Evolutionary conservation across 176 grass and related monocot species (phyloP), one percentile per base, ranked within the genome.

Genomic region (Melocanna baccifera): DNA sequence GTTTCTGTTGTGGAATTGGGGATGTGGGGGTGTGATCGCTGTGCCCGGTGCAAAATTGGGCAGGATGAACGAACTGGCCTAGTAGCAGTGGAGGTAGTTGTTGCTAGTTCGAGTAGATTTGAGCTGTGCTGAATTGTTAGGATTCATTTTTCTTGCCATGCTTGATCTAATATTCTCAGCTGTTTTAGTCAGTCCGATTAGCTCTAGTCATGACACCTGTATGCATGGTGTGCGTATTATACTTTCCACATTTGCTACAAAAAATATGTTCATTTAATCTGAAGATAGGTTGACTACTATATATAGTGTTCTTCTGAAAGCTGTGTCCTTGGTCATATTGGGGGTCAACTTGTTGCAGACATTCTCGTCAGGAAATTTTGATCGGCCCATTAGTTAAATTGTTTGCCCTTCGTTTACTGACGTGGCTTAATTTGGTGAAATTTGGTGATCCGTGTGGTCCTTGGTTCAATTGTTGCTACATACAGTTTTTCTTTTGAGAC

Each of bases 241-340:
- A 5, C 62, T 87, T 76, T 87, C 78, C 47, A 19, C 85, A 58
- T 87, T 82, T 71, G 52, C 37, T 42, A 19, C 12, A 40, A 18
- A 82, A 67, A 82, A 28, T 67, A 62, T 53, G 18, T 75, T 32
- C 55, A 28, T 87, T 76, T 40, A 15, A 10, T 77, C 51, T 61
- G 40, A 37, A 7, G 15, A 28, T 48, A 30, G 79, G 23, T 52
- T 77, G 71, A 61, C 71, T 82, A 67, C 78, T 81, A 87, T 68
- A 87, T 68, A 75, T 73, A 86, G 78, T 73, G 58, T 5, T 65
- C 1, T 26, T 86, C 5, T 69, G 2, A 72, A 63, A 71, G 23
- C 65, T 56, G 58, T 67, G 2, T 3, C 9, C 29, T 1, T 40
- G 11, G 65, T 57, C 22, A n/a, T 57, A n/a, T 57, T n/a, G 15